Evolutionary conservation across 176 grass and related monocot species (phyloP), one percentile per base, ranked within the genome.

Genomic region (Dactylis glomerata): DNA sequence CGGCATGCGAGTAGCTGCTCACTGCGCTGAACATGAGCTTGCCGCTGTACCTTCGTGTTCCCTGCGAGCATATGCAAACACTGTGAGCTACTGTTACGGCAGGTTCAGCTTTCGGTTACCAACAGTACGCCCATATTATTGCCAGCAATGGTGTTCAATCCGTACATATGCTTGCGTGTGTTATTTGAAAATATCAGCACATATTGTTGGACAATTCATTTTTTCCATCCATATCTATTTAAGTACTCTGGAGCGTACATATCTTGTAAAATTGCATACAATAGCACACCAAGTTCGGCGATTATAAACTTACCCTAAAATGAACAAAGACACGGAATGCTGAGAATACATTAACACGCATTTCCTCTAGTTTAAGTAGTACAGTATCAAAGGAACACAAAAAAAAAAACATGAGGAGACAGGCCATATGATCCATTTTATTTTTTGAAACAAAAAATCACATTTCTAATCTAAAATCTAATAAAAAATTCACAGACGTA

Each of bases 101-200:
- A 66, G 54, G 10, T 23, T 72, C 81, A 69, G 40, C 72, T 83
- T 83, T 88, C 66, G 26, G 81, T 45, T 65, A 45, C 3, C 10
- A 52, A 20, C 32, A 79, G 73, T 70, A 37, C 11, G 31, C 50
- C 47, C 40, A 16, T 72, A 72, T 88, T 61, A 77, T 70, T 58
- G 61, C 49, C 3, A 7, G 22, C 20, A 27, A 7, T 10, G 3
- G 3, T 20, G 6, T 20, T 67, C 24, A 1, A 64, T 64, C 14
- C 46, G 34, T 34, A 30, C 68, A 51, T 72, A 51, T 72, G 4
- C 10, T 38, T 40, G 64, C 1, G 4, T 38, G 20, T 68, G 20
- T 68, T 40, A 68, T 69, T 69, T 69, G 3, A 27, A 59, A 27
- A 27, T 59, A 27, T 59, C 56, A 26, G 24, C 23, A 59, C 10